Percentiles rank a stretch among this genome's conserved stretches.
phyloP scores from a whole-genome alignment of 768 basidiomycete genomes.

The Suillus lakei region DNA sequence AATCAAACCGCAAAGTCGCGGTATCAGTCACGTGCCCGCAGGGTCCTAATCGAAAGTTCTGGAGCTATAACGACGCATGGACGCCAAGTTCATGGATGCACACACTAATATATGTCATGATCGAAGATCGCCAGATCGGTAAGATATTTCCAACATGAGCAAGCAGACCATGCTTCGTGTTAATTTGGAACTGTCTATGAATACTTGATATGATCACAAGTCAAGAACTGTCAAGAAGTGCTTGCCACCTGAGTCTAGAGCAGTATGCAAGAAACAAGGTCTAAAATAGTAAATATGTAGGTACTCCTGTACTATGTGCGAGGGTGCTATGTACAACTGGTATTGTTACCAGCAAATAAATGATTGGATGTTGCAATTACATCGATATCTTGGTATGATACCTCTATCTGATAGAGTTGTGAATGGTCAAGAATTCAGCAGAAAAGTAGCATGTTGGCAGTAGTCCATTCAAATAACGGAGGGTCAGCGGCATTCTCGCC shows the following conservation, averaged over 20 bases:
- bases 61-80: too few species aligned
- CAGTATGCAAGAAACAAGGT: not conserved
- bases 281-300: not conserved
- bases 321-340: not conserved
- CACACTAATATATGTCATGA: not conserved
- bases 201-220: not conserved
- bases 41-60: too few species aligned
- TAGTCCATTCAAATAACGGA: not conserved
- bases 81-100: too few species aligned
- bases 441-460: not conserved
- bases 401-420: not conserved
- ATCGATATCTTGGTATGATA: conserved; percentile 1
- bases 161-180: too few species aligned
- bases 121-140: not conserved
- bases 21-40: too few species aligned
- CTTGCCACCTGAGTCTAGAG: not conserved
- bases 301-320: not conserved
- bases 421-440: not conserved
- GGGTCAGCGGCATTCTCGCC: not conserved
- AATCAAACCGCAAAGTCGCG: too few species aligned
- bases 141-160: not conserved
- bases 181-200: too few species aligned
- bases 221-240: not conserved
- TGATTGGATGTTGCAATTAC: not conserved
- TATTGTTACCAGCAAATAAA: not conserved